A percentile compares a stretch with the other conserved stretches of the same genome.
phyloP scores from a whole-genome alignment of 2,329 filamentous ascomycete species.

The Beauveria sp. region DNA sequence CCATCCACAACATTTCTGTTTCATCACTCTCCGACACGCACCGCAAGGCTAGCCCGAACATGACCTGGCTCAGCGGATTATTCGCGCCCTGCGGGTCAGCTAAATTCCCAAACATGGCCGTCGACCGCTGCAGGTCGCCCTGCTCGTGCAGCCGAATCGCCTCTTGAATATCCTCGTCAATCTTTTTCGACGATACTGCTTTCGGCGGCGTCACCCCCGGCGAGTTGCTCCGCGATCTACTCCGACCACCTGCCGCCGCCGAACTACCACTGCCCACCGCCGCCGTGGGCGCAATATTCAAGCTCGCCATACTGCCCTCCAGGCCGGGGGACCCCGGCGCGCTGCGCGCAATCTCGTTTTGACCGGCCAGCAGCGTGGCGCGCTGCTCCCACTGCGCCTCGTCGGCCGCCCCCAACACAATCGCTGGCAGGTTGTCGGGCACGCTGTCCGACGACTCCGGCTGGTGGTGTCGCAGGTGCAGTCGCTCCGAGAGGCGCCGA shows the following conservation, averaged over 20 bases:
- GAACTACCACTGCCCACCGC: conserved; percentile 22
- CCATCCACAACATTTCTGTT: no score
- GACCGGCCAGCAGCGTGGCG: conserved; percentile 76
- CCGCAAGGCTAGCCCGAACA: conserved; percentile 88
- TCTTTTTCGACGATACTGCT: conserved; percentile 41
- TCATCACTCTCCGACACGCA: conserved; percentile 29
- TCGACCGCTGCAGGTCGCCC: conserved; percentile 71
- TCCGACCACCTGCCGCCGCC: conserved; percentile 10
- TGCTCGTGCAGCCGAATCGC: conserved; percentile 90
- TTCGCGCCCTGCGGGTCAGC: conserved; percentile 80
- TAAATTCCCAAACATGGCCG: conserved; percentile 74
- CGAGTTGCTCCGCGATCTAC: conserved; percentile 15
- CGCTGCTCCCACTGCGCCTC: conserved; percentile 87
- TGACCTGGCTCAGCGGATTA: conserved; percentile 88
- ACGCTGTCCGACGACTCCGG: conserved; percentile 63
- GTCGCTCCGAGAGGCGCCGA: conserved; percentile 56
- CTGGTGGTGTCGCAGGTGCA: conserved; percentile 53
- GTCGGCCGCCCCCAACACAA: conserved; percentile 42
- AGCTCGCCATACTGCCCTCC: neutral
- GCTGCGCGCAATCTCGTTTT: conserved; percentile 43
- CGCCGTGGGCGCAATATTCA: conserved; percentile 14
- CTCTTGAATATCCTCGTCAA: conserved; percentile 75
- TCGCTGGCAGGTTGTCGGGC: conserved; percentile 71
- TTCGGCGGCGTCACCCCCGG: conserved; percentile 15
- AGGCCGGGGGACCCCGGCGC: conserved; percentile 30